A percentile compares a stretch with the other conserved stretches of the same genome.
Conservation (phyloP, 2,329 filamentous ascomycete species). For the Aschersonia sp. region DNA sequence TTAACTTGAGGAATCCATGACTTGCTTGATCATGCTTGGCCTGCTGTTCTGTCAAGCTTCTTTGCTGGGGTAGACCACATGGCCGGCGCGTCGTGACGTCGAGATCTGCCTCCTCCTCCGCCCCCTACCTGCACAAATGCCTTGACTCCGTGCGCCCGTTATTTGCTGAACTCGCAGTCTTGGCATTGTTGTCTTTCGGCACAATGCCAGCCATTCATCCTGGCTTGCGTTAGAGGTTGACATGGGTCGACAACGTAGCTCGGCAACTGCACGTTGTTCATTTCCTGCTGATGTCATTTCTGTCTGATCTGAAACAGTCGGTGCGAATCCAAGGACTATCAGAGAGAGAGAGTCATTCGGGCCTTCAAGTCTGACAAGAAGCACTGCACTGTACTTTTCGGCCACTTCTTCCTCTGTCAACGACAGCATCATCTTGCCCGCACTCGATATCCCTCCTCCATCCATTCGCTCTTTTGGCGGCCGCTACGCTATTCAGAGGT, state of each 20-base stretch:
- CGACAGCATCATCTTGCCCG: too few relatives aligned
- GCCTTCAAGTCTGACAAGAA: too few relatives aligned
- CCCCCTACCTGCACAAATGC: neutral
- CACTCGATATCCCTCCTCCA: too few relatives aligned
- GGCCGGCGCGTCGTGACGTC: neutral
- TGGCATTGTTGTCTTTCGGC: neutral
- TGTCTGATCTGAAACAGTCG: neutral
- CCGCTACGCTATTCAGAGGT: too few relatives aligned
- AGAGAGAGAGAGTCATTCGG: neutral
- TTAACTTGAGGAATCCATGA: too few relatives aligned
- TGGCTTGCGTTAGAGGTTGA: neutral
- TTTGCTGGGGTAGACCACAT: neutral
- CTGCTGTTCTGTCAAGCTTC: neutral
- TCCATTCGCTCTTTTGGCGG: too few relatives aligned
- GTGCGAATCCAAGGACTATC: neutral
- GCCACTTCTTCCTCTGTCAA: too few relatives aligned
- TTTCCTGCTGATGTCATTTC: neutral
- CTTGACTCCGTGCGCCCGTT: neutral
- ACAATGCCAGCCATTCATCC: neutral
- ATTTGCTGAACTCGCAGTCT: neutral
- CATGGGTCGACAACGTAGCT: neutral
- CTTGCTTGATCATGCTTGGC: too few relatives aligned
- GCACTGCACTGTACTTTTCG: too few relatives aligned
- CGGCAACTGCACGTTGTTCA: neutral
- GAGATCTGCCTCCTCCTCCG: too few relatives aligned